Percentiles rank a stretch among this genome's conserved stretches.
phyloP scores from a whole-genome alignment of 345 rosid species.

The Boechera retrofracta region DNA sequence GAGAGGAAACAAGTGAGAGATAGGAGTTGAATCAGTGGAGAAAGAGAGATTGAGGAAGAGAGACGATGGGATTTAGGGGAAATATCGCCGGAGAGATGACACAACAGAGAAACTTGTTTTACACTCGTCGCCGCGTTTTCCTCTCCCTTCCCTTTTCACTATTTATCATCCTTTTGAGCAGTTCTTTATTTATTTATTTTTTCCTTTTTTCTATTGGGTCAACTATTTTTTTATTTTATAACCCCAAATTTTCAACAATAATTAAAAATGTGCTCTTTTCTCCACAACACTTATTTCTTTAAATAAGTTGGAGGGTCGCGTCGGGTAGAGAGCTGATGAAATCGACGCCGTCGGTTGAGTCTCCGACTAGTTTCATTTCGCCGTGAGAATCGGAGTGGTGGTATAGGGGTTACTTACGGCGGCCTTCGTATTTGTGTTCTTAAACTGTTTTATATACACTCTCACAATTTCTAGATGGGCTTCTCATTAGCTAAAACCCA shows the following conservation, averaged over 20 bases:
- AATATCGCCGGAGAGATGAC: slow-evolving; percentile 20
- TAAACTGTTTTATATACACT: background rate
- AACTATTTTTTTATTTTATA: background rate
- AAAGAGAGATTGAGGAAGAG: slow-evolving; percentile 1
- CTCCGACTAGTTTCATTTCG: too few species aligned
- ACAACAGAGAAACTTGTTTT: slow-evolving; percentile 22
- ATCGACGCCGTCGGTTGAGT: too few species aligned
- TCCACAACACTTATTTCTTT: too few species aligned
- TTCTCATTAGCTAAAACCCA: background rate
- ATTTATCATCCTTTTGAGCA: background rate
- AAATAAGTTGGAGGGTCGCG: too few species aligned
- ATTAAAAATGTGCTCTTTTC: too few species aligned
- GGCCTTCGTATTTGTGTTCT: too few species aligned
- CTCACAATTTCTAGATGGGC: background rate
- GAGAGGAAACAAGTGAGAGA: background rate
- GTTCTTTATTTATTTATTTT: background rate
- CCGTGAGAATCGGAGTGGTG: too few species aligned
- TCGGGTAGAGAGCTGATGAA: too few species aligned
- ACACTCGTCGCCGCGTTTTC: slow-evolving; percentile 37
- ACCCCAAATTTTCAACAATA: too few species aligned
- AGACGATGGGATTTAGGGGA: background rate
- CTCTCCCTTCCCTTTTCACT: background rate
- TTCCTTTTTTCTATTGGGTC: background rate
- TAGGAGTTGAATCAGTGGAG: slow-evolving; percentile 16
- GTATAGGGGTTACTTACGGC: too few species aligned